These are phyloP conservation scores for Penicillium verrucosum DNA, from an alignment of 2,329 filamentous ascomycete genomes.

Conservation along the genomic window DNA sequence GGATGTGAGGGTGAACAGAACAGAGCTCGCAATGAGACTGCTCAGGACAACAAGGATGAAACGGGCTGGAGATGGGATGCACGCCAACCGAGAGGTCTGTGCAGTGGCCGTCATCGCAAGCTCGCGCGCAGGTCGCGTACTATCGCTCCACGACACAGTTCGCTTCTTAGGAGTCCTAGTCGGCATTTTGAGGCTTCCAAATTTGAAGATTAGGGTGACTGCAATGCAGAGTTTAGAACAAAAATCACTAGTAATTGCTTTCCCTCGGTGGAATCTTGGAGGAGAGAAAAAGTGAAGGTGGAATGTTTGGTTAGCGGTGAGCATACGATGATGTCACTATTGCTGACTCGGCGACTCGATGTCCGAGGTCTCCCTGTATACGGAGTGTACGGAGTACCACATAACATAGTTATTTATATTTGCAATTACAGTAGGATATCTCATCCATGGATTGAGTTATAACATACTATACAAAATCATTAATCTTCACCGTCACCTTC, in stretches of 20 bases:
- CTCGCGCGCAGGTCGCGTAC: conserved; percentile 10
- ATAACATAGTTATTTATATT: no score
- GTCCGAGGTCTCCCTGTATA: no score
- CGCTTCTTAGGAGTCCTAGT: conserved; percentile 26
- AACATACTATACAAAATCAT: conserved; percentile 4
- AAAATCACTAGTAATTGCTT: neutral
- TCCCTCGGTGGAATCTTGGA: neutral
- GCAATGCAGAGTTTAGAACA: neutral
- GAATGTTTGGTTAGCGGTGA: conserved; percentile 25
- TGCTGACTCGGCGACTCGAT: no score
- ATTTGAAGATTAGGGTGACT: neutral
- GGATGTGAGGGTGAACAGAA: conserved; percentile 62
- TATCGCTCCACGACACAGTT: conserved; percentile 11
- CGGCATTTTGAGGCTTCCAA: neutral
- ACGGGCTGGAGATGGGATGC: conserved; percentile 35
- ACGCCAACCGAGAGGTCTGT: conserved; percentile 21
- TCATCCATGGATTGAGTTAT: neutral
- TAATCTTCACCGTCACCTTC: conserved; percentile 30
- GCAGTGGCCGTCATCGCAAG: conserved; percentile 13
- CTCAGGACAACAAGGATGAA: conserved; percentile 49
- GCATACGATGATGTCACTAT: conserved; percentile 36
- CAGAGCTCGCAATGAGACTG: conserved; percentile 60
- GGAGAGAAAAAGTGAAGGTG: neutral
- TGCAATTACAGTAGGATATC: conserved; percentile 1
- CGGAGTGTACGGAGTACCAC: no score